Base-by-base conservation (phyloP, 345 rosid species). In the Ceriops zippeliana region DNA sequence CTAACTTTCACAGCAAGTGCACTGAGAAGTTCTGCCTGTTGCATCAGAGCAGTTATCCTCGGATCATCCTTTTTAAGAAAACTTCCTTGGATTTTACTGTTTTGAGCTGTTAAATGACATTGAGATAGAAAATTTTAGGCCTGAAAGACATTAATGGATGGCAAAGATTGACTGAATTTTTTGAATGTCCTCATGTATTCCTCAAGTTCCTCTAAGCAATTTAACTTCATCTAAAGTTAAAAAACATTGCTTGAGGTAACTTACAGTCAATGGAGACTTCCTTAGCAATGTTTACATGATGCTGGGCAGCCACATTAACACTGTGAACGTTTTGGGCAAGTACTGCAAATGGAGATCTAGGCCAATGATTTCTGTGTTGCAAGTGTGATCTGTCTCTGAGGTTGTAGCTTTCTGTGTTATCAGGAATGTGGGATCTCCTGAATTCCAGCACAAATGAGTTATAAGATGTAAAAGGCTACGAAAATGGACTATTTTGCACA, bases 21-120 rank as follows among this genome's bases (percentile, higher is more conserved):
- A 76, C 87, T 85, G 69, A 95, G 90, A 77, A 91, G 87, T 78
- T 89, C 92, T 30, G 98, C 92, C 84, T 91, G 99, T 83, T 91
- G 90, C 90, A 89, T 80, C 83, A 95, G 74, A 75, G 86, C 85
- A 67, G 83, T 60, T 70, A 90, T 80, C 86, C 87, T 91, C 65
- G 96, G 90, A 83, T 90, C 92, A 78, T 90, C 96, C 81, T 90
- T 89, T 47, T 69, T 85, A 37, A 95, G 80, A 84, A 85, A 90
- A 32, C 78, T 81, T 66, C 86, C 89, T 79, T 73, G 85, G 7
- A 22, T 75, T 63, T 76, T 83, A 70, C 71, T 68, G 67, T 65
- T 75, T 70, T 85, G 89, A 77, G 72, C 89, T 86, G 84, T 74
- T 69, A 58, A 65, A 67, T 74, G 71, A 52, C 65, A 67, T 61